These are phyloP conservation scores for Paraphoma sp. DNA, from an alignment of 2,329 filamentous ascomycete genomes.

Conservation along the genomic window DNA sequence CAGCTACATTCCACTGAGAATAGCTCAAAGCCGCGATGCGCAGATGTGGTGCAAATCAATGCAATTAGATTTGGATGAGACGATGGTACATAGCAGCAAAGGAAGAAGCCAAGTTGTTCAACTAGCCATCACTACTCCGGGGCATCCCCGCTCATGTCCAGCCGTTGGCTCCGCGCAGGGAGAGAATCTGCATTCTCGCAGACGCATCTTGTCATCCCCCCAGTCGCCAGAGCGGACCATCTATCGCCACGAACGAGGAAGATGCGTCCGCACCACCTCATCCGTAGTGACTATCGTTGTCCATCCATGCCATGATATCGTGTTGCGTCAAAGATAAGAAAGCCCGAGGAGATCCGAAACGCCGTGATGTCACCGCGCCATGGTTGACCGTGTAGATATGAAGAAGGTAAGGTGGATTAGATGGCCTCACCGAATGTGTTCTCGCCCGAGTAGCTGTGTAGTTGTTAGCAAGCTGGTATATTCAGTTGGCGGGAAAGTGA, in stretches of 20 bases:
- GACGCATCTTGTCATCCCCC: conserved; percentile 1
- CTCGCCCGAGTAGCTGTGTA: conserved; percentile 85
- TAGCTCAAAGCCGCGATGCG: neutral
- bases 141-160: neutral
- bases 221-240: conserved; percentile 6
- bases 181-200: neutral
- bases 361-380: conserved; percentile 34
- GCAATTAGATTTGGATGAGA: conserved; percentile 25
- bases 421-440: conserved; percentile 84
- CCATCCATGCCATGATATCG: conserved; percentile 24
- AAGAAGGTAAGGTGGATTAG: conserved; percentile 32
- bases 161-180: neutral
- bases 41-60: conserved; percentile 17
- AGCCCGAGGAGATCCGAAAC: conserved; percentile 36
- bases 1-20: neutral
- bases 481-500: conserved; percentile 18
- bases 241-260: conserved; percentile 10
- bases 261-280: conserved; percentile 9
- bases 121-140: conserved; percentile 3
- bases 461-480: conserved; percentile 26
- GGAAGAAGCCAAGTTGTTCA: conserved; percentile 13
- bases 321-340: conserved; percentile 27
- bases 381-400: conserved; percentile 25
- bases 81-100: conserved; percentile 28
- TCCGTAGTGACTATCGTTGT: conserved; percentile 17